These are phyloP conservation scores for Leishmania gerbilli DNA, from an alignment of 208 protist genomes.

Conservation along the genomic window DNA sequence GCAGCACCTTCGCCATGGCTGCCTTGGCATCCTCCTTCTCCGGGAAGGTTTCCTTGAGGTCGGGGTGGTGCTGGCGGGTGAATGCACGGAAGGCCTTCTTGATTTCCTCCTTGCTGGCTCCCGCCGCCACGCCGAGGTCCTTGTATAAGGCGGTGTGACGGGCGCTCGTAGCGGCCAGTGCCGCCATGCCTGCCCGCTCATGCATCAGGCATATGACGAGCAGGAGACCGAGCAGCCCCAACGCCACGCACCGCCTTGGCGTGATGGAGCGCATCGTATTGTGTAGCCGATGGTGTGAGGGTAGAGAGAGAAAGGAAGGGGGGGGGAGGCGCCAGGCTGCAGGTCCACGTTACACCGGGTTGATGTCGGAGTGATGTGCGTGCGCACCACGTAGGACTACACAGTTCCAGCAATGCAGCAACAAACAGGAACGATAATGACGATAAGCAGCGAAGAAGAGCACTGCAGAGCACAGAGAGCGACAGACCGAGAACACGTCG, in stretches of 20 bases:
- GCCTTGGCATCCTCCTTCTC: conserved; percentile 88
- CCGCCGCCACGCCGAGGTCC: conserved; percentile 55
- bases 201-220: conserved; percentile 19
- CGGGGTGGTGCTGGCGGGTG: conserved; percentile 84
- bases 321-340: neutral
- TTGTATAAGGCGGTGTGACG: conserved; percentile 65
- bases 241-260: conserved; percentile 4
- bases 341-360: neutral
- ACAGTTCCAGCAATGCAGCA: conserved; percentile 9
- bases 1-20: conserved; percentile 79
- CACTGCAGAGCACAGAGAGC: conserved; percentile 13
- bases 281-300: neutral
- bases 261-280: neutral
- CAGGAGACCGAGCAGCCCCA: conserved; percentile 25
- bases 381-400: neutral
- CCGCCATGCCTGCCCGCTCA: conserved; percentile 11
- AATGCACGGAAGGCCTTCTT: conserved; percentile 77
- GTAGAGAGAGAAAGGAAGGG: neutral
- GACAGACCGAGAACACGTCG: neutral
- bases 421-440: neutral
- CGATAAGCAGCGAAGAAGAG: conserved; percentile 10
- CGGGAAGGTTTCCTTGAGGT: conserved; percentile 81
- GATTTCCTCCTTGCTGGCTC: conserved; percentile 68
- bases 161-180: conserved; percentile 5
- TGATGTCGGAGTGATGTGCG: neutral